Conservation (phyloP, 495 filamentous ascomycete species). For the Aspergillus bridgeri region DNA sequence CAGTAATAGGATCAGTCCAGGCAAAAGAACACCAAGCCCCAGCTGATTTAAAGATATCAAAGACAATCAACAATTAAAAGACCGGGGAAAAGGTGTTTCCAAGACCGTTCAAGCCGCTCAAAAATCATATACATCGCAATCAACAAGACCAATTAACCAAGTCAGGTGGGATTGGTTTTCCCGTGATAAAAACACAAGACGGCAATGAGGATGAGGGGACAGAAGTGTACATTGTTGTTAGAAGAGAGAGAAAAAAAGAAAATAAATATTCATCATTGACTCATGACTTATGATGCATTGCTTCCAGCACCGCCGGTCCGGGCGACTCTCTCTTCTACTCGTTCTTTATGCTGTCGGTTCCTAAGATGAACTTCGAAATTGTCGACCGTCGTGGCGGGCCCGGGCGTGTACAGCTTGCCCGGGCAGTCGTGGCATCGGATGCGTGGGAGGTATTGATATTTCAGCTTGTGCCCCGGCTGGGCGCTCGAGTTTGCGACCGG, state of each 20-base stretch:
- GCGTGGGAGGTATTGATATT: conserved; percentile 75
- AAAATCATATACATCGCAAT: conserved; percentile 21
- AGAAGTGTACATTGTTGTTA: conserved; percentile 14
- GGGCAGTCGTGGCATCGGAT: conserved; percentile 90
- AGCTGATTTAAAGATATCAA: conserved; percentile 15
- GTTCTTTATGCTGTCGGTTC: conserved; percentile 72
- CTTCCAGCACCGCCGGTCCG: conserved; percentile 15
- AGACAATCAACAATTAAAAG: conserved; percentile 5
- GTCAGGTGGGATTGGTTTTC: not conserved
- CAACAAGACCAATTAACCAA: not conserved
- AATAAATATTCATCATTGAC: conserved; percentile 9
- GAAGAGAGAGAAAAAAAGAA: conserved; percentile 1
- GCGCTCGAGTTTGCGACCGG: conserved; percentile 49
- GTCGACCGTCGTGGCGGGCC: conserved; percentile 75
- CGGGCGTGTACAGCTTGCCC: conserved; percentile 87
- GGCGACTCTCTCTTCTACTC: conserved; percentile 56
- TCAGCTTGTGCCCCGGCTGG: conserved; percentile 48
- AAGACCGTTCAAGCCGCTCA: conserved; percentile 8
- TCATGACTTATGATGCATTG: conserved; percentile 15
- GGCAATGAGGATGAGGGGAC: conserved; percentile 1
- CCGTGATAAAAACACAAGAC: conserved; percentile 4
- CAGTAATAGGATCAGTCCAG: not conserved
- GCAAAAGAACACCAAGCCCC: not conserved
- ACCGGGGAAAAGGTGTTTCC: not conserved
- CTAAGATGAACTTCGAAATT: conserved; percentile 90